Conservation (phyloP, 768 basidiomycete species). For the Russula abietina region DNA sequence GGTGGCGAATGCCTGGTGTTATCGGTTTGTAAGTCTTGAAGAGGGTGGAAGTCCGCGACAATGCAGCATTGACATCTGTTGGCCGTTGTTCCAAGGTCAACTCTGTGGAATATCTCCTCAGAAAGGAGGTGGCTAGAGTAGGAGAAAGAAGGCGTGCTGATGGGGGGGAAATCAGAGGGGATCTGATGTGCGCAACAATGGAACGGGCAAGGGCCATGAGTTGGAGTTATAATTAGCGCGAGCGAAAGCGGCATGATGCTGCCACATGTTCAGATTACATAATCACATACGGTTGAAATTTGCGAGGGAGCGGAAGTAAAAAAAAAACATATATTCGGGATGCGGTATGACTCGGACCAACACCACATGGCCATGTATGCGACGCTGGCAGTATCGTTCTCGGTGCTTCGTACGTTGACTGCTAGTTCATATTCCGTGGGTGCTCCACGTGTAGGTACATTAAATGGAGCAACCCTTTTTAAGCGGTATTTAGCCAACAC, state of each 20-base stretch:
- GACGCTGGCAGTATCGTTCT: background rate
- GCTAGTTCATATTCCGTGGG: background rate
- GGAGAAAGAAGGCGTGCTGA: background rate
- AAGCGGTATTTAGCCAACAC: slow-evolving; percentile 7
- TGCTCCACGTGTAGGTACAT: background rate
- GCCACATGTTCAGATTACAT: background rate
- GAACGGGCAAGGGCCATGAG: slow-evolving; percentile 22
- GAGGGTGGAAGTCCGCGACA: slow-evolving; percentile 47
- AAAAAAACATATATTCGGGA: background rate
- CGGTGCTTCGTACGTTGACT: background rate
- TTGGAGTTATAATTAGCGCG: background rate
- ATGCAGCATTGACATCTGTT: slow-evolving; percentile 35
- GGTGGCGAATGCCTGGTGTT: slow-evolving; percentile 80
- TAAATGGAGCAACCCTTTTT: background rate
- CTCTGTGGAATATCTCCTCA: slow-evolving; percentile 37
- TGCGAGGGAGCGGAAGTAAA: background rate
- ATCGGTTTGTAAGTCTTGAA: slow-evolving; percentile 91
- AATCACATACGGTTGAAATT: background rate
- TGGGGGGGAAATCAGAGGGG: slow-evolving; percentile 7
- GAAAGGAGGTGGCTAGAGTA: slow-evolving; percentile 23
- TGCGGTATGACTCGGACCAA: background rate
- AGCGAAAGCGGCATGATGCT: background rate
- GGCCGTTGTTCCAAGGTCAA: slow-evolving; percentile 30
- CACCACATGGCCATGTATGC: no score
- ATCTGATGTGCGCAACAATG: slow-evolving; percentile 12